Percentiles rank a stretch among this genome's conserved stretches.
These are phyloP conservation scores for Acephala macrosclerotiorum DNA, from an alignment of 2,329 filamentous ascomycete genomes.

Conservation along the genomic window DNA sequence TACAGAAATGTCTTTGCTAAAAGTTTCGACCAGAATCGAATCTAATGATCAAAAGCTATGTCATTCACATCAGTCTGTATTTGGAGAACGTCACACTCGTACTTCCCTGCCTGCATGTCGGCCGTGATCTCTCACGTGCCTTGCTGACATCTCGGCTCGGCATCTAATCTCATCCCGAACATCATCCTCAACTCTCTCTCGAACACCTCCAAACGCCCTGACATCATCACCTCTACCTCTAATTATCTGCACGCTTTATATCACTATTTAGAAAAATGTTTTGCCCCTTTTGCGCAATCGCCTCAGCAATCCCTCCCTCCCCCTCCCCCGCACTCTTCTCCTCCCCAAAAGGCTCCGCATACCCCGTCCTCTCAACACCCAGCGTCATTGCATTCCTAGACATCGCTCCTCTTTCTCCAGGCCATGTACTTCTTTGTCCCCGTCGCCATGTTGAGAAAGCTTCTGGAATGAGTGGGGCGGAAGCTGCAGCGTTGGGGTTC, in stretches of 20 bases:
- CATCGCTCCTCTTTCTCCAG: slow-evolving; percentile 82
- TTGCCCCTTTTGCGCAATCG: slow-evolving; percentile 69
- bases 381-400: slow-evolving; percentile 86
- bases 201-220: background rate
- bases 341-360: slow-evolving; percentile 52
- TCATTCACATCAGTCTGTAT: background rate
- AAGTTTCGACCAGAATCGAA: too few relatives aligned
- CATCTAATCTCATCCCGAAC: background rate
- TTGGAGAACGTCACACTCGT: background rate
- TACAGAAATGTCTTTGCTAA: too few relatives aligned
- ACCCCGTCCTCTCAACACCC: slow-evolving; percentile 77
- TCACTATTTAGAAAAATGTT: slow-evolving; percentile 8
- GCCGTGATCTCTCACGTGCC: background rate
- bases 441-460: slow-evolving; percentile 78
- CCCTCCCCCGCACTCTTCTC: slow-evolving; percentile 46
- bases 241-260: background rate
- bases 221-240: background rate
- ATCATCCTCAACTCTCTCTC: background rate
- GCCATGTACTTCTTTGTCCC: slow-evolving; percentile 82
- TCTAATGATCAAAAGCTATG: background rate
- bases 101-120: slow-evolving; percentile 8
- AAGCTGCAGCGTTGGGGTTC: slow-evolving; percentile 69
- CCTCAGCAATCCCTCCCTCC: slow-evolving; percentile 54
- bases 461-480: slow-evolving; percentile 66
- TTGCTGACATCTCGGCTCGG: slow-evolving; percentile 3